Base-by-base conservation (phyloP, 2,329 filamentous ascomycete genomes). In the Cercospora brassicicola region DNA sequence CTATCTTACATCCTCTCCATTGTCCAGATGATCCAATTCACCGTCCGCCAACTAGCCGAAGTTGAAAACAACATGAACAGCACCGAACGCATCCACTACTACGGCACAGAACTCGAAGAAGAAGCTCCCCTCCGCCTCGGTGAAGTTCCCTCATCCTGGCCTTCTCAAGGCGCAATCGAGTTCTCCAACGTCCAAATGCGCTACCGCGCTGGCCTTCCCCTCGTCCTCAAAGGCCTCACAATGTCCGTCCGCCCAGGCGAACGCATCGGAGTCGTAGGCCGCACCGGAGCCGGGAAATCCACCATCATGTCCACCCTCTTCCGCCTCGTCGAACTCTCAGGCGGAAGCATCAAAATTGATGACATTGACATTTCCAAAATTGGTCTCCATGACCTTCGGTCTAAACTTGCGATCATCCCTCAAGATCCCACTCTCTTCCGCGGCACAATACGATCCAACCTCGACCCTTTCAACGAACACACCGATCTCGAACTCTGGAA, bases 1-100 rank as follows among this genome's bases (percentile, higher is more conserved):
- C 85, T 99, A 23, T 95, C 91, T 57, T 98, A 98, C 79, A 96
- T 98, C 76, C 85, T 99, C 18, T 87, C 90, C 13, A 96, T 97
- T 75, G 93, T 96, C 18, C 92, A 96, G 79, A 93, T 97, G 91
- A 90, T 98, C 72, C 94, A 97, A 77, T 97, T 97, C 79, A 94
- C 93, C 0, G 92, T 98, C 18, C 88, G 95, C 18, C 94, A 98
- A 80, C 85, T 97, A 7, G 94, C 94, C 28, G 94, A 97, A 79
- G 93, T 98, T 8, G 94, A 98, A 80, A 98, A 97, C 81, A 93
- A 94, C 77, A 98, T 98, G 94, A 98, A 97, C 78, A 90, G 94
- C 0, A 95, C 96, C 0, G 94, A 98, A 81, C 90, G 95, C 60
- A 84, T 98, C 36, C 89, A 93, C 78, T 93, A 96, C 82, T 98